Evolutionary conservation across 192 early-diverging fungal species (phyloP).

Genomic region (Chytriomyces hyalinus): DNA sequence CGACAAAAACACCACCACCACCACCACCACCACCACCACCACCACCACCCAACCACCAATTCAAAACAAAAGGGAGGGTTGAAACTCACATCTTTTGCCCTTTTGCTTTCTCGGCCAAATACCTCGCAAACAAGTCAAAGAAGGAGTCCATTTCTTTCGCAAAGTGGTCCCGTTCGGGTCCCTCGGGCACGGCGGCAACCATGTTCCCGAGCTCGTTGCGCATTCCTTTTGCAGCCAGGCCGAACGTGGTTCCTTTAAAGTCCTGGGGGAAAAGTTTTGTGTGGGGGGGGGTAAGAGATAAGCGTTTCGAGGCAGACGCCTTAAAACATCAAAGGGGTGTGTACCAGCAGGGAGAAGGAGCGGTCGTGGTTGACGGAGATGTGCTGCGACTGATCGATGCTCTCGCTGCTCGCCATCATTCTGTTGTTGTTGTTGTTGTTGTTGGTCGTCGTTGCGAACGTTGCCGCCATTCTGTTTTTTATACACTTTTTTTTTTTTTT

Average conservation of each 20-base stretch:
- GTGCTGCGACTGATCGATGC: too few species aligned
- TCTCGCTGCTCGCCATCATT: too few species aligned
- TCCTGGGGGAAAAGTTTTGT: conserved; percentile 34
- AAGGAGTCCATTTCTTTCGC: conserved; percentile 55
- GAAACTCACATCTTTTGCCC: conserved; percentile 71
- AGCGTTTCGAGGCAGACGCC: not conserved
- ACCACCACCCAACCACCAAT: not conserved
- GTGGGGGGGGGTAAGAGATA: not conserved
- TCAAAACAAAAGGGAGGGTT: not conserved
- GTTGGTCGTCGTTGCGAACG: too few species aligned
- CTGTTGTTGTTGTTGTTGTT: too few species aligned
- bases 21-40: too few species aligned
- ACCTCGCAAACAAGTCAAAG: conserved; percentile 69
- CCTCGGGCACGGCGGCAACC: conserved; percentile 60
- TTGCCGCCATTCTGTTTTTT: too few species aligned
- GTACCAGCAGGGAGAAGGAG: conserved; percentile 27
- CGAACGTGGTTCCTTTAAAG: conserved; percentile 57
- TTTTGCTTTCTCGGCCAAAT: conserved; percentile 79
- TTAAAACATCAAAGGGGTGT: not conserved
- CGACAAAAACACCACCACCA: too few species aligned
- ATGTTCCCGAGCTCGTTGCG: conserved; percentile 74
- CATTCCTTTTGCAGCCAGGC: conserved; percentile 72
- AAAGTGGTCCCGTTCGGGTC: conserved; percentile 58
- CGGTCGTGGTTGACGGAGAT: conserved; percentile 8
- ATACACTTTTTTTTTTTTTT: too few species aligned